Evolutionary conservation across 331 rosid species (phyloP), one percentile per base, ranked within the genome.

Genomic region (Dryas integrifolia): DNA sequence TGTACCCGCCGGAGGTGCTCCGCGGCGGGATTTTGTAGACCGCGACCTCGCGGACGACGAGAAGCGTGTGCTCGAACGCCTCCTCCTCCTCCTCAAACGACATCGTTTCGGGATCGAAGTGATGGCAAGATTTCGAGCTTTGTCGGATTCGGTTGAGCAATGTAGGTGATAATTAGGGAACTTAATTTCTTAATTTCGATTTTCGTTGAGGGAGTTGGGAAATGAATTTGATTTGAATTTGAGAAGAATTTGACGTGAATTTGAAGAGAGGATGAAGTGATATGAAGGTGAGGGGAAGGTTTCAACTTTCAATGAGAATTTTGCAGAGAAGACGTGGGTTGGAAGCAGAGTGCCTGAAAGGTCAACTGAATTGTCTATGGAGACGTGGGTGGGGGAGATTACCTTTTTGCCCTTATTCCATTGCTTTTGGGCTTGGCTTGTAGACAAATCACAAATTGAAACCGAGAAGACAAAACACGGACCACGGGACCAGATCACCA

Each of bases 11-110:
- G 77, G 99, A 86, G 41, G 96, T 88, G 58, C 83, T 68, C 21
- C 97, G 90, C 56, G 99, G 96, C 15, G 99, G 99, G 79, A 95
- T 95, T 86, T 92, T 95, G 89, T 82, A 95, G 40, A 95, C 97
- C 35, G 96, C 72, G 49, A 95, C 99, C 84, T 95, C 99, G 1
- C 99, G 98, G 24, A 95, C 99, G 0, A 95, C 99, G 5, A 95
- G 87, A 0, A 95, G 96, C 65, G 99, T 95, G 90, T 95, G 99
- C 83, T 95, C 99, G 72, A 87, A 87, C 49, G 92, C 77, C 79
- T 92, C 99, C 59, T 93, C 98, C 62, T 86, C 96, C 26, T 89
- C 99, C 73, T 83, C 85, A 24, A 87, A 90, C 86, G 96, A 92
- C 99, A 95, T 95, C 87, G 96, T 81, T 79, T 65, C 52, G 1